These are phyloP conservation scores for Tuber borchii DNA, from an alignment of 495 filamentous ascomycete genomes.

Conservation along the genomic window DNA sequence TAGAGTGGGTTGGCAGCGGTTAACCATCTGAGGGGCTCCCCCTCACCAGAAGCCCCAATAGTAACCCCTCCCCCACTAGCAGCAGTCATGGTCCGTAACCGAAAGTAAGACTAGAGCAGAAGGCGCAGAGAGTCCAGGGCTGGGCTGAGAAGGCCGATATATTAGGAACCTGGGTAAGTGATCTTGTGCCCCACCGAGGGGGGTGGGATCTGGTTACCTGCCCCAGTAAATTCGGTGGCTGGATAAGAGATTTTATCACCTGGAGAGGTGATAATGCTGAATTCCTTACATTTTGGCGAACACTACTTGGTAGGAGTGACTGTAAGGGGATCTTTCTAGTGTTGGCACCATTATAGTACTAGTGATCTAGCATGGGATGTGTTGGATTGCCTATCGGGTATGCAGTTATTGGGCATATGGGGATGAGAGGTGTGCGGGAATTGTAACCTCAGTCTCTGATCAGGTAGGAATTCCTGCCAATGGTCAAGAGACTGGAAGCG, in stretches of 20 bases:
- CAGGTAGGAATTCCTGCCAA: too few relatives aligned
- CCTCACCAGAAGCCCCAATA: background rate
- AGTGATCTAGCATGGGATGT: background rate
- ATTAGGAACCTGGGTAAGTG: background rate
- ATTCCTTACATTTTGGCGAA: background rate
- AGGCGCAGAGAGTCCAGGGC: background rate
- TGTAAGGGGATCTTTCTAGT: background rate
- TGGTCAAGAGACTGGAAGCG: too few relatives aligned
- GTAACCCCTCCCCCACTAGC: background rate
- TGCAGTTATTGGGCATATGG: too few relatives aligned
- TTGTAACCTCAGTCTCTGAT: too few relatives aligned
- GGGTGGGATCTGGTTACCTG: background rate
- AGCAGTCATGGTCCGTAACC: background rate
- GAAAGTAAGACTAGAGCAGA: background rate
- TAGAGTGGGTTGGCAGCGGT: background rate
- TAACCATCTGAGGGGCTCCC: background rate
- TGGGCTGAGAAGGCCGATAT: background rate
- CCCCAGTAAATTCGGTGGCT: background rate
- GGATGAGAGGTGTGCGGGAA: too few relatives aligned
- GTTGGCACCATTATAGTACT: background rate
- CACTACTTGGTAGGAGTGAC: background rate
- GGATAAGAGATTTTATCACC: background rate
- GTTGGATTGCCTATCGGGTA: too few relatives aligned
- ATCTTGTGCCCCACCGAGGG: too few relatives aligned
- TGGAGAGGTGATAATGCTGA: background rate